Evolutionary conservation across 1,139 yeast genomes (phyloP), one percentile per base, ranked within the genome.

Genomic region (Saccharomyces hybrid): DNA sequence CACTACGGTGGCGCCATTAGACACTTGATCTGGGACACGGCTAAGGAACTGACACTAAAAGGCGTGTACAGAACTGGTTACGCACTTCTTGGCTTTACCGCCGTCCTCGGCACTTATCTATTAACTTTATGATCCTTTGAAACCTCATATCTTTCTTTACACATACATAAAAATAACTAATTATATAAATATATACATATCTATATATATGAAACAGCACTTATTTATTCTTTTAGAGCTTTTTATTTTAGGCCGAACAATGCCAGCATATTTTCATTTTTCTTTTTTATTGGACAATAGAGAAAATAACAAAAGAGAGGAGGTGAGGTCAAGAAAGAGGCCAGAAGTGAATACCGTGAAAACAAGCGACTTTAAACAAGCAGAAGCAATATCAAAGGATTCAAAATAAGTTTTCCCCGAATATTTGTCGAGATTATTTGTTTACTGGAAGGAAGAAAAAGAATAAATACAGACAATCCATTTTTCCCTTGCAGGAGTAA

Each of bases 41-140:
- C 95, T 69, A 78, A 75, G 63, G 88, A 86, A 72, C 80, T 91
- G 71, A 79, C 90, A 60, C 67, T 88, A 62, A 81, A 84, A 70
- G 97, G 96, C 63, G 97, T 95, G 58, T 87, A 87, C 81, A 82
- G 87, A 75, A 90, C 97, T 50, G 98, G 97, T 60, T 89, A 89
- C 73, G 75, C 81, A 52, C 96, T 90, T 30, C 72, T 90, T 60
- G 97, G 84, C 41, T 75, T 81, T 63, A 76, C 95, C 51, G 86
- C 85, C 28, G 64, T 86, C 52, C 67, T 83, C 31, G 89, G 96
- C 52, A 66, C 88, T 32, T 80, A 75, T 70, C 75, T 81, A 60
- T 65, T 60, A 61, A 69, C 80, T 54, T 78, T 77, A 71, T 74
- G 73, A 65, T 46, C 9, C 25, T 38, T 34, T 7, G 6, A 25